phyloP scores from a whole-genome alignment of 2,329 filamentous ascomycete genomes.

The Exophiala viscosa region DNA sequence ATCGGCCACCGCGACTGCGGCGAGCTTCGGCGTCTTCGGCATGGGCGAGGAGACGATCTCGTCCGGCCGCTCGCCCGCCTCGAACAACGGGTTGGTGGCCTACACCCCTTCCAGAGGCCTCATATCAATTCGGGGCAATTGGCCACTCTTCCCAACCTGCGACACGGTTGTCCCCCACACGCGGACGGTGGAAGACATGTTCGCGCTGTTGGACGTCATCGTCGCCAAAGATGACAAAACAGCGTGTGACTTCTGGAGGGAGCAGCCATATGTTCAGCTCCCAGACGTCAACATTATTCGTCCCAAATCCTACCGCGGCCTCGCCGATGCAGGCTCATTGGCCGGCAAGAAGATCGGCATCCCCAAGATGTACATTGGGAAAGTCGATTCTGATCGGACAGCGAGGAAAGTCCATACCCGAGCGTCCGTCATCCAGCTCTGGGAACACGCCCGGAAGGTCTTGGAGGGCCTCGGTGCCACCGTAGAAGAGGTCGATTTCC shows the following conservation, averaged over 20 bases:
- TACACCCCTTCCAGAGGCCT: constrained; percentile 52
- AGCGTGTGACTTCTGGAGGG: constrained; percentile 21
- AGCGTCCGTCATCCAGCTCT: constrained; percentile 20
- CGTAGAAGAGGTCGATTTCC: constrained; percentile 22
- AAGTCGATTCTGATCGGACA: constrained; percentile 6
- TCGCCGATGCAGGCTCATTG: constrained; percentile 29
- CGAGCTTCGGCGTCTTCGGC: constrained; percentile 49
- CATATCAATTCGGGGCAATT: constrained; percentile 49
- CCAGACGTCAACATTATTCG: constrained; percentile 30
- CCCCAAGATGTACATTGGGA: constrained; percentile 26
- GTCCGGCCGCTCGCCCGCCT: constrained; percentile 51
- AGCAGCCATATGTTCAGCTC: constrained; percentile 26
- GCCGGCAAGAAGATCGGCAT: constrained; percentile 35
- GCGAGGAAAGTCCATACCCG: constrained; percentile 11
- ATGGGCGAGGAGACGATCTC: constrained; percentile 52
- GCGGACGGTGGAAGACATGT: constrained; percentile 46
- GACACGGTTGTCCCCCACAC: constrained; percentile 51
- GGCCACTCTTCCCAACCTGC: constrained; percentile 53
- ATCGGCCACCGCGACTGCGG: constrained; percentile 49
- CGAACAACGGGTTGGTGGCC: constrained; percentile 51
- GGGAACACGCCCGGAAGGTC: constrained; percentile 13
- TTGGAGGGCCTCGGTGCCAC: constrained; percentile 22
- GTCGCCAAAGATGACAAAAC: constrained; percentile 11
- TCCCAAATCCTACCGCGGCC: constrained; percentile 34
- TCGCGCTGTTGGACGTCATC: constrained; percentile 31